phyloP scores from a whole-genome alignment of 2,329 filamentous ascomycete species.

The Venturia aucupariae region DNA sequence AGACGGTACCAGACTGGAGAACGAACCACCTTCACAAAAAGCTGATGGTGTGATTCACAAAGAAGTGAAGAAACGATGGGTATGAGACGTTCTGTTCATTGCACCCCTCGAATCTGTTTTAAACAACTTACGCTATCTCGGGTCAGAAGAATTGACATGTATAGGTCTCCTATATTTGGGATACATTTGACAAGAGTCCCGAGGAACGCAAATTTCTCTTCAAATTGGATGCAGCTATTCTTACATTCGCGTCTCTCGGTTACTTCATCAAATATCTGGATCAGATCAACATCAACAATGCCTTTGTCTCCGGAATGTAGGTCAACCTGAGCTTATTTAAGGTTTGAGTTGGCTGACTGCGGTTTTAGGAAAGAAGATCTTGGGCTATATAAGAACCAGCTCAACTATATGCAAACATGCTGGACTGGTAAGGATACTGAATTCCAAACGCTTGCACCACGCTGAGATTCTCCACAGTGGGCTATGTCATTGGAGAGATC shows the following conservation, averaged over 20 bases:
- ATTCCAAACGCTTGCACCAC: neutral
- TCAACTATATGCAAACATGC: slow-evolving; percentile 41
- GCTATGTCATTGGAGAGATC: slow-evolving; percentile 48
- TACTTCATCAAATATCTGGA: slow-evolving; percentile 24
- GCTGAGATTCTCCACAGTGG: slow-evolving; percentile 33
- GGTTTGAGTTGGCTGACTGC: neutral
- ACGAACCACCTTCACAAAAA: neutral
- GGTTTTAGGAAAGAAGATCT: slow-evolving; percentile 22
- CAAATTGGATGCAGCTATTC: slow-evolving; percentile 38
- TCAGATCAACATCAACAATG: slow-evolving; percentile 22
- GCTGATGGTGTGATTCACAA: neutral
- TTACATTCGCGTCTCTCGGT: slow-evolving; percentile 29
- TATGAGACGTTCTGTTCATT: neutral
- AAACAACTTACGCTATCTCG: neutral
- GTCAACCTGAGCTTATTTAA: slow-evolving; percentile 4
- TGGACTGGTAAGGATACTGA: slow-evolving; percentile 28
- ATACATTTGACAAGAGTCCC: slow-evolving; percentile 40
- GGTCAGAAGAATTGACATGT: neutral
- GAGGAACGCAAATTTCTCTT: slow-evolving; percentile 39
- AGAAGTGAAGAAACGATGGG: slow-evolving; percentile 4
- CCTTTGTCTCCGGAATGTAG: slow-evolving; percentile 24
- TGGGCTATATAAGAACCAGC: slow-evolving; percentile 20
- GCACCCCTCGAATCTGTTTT: neutral
- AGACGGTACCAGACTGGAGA: neutral
- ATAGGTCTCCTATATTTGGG: slow-evolving; percentile 37